Conservation (phyloP, 208 protist species). For the Trypanosoma scelopori region DNA sequence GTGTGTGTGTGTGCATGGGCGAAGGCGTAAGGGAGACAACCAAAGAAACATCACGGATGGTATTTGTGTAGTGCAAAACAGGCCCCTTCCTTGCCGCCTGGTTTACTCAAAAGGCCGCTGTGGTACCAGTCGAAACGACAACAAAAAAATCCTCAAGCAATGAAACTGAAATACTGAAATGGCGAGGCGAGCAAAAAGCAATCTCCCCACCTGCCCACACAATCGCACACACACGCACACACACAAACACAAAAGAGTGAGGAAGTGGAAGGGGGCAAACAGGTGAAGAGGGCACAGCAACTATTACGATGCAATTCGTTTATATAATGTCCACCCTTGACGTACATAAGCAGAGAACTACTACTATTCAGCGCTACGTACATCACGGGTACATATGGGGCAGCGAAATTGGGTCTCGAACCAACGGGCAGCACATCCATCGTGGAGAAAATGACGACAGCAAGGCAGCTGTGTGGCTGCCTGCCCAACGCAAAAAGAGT, state of each 20-base stretch:
- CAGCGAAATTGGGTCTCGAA: conserved; percentile 30
- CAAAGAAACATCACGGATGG: too few relatives aligned
- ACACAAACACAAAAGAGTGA: conserved; percentile 14
- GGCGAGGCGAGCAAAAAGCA: too few relatives aligned
- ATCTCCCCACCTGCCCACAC: too few relatives aligned
- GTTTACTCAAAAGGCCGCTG: neutral
- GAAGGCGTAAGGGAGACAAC: too few relatives aligned
- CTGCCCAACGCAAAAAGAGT: conserved; percentile 19
- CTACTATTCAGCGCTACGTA: conserved; percentile 18
- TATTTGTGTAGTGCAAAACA: too few relatives aligned
- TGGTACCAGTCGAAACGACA: neutral
- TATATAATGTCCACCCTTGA: neutral
- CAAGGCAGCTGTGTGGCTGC: conserved; percentile 22
- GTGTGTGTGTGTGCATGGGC: too few relatives aligned
- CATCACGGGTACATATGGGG: conserved; percentile 28
- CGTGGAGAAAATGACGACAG: conserved; percentile 27
- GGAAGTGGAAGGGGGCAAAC: neutral
- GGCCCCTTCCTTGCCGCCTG: too few relatives aligned
- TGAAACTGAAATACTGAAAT: too few relatives aligned
- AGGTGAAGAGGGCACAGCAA: neutral
- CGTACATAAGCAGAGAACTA: conserved; percentile 1
- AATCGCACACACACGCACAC: neutral
- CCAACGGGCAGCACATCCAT: conserved; percentile 18
- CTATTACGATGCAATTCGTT: neutral
- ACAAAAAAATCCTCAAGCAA: neutral